Conservation (phyloP, 805 yeast genomes). For the Monosporozyma solicola region DNA sequence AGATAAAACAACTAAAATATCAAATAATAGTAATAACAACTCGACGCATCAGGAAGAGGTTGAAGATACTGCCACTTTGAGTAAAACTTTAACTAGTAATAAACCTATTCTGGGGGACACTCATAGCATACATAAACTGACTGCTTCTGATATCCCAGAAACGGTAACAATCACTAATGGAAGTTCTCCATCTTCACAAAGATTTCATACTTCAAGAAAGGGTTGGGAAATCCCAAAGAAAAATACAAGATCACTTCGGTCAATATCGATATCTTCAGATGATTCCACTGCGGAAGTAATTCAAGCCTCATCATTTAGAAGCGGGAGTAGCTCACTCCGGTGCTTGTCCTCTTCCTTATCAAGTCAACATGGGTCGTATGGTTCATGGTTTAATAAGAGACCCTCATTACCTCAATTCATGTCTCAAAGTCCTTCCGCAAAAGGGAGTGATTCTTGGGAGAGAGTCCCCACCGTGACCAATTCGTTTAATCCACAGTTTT, state of each 20-base stretch:
- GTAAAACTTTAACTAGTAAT: background rate
- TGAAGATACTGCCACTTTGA: background rate
- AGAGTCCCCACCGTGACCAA: slow-evolving; percentile 10
- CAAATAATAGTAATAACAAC: background rate
- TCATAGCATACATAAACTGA: background rate
- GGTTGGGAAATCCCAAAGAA: slow-evolving; percentile 37
- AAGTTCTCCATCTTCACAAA: slow-evolving; percentile 4
- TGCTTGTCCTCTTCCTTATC: slow-evolving; percentile 34
- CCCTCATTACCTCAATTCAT: slow-evolving; percentile 16
- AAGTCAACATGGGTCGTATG: slow-evolving; percentile 26
- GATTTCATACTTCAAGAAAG: slow-evolving; percentile 13
- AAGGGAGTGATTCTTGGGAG: slow-evolving; percentile 19
- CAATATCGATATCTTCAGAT: slow-evolving; percentile 27
- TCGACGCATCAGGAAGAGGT: background rate
- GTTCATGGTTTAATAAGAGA: slow-evolving; percentile 29
- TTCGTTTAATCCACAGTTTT: background rate
- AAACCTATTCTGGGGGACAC: background rate
- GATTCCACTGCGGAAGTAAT: slow-evolving; percentile 25
- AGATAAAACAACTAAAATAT: background rate
- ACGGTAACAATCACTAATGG: slow-evolving; percentile 1
- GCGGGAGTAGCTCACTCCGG: slow-evolving; percentile 30
- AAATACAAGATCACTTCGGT: slow-evolving; percentile 18
- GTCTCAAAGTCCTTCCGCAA: slow-evolving; percentile 20
- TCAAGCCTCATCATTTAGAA: slow-evolving; percentile 31
- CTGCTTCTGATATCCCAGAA: background rate